These are phyloP conservation scores for Aspergillus ochraceoroseus DNA, from an alignment of 2,329 filamentous ascomycete genomes.

Conservation along the genomic window DNA sequence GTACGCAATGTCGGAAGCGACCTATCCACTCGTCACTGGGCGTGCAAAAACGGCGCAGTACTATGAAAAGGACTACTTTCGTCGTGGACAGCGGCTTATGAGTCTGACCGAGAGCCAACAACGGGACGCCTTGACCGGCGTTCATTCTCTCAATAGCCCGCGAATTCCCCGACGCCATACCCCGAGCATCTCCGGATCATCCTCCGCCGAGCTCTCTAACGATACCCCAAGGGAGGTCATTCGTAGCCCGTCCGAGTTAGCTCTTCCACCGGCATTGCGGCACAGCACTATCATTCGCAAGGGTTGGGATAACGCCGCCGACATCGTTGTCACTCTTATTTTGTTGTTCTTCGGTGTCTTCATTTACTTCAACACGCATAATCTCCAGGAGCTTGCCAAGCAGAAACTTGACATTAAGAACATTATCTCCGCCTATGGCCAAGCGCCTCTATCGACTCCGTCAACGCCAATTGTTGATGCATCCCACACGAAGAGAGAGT, in stretches of 20 bases:
- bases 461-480: slow-evolving; percentile 35
- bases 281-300: slow-evolving; percentile 45
- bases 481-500: slow-evolving; percentile 27
- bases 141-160: slow-evolving; percentile 57
- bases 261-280: slow-evolving; percentile 38
- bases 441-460: slow-evolving; percentile 36
- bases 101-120: slow-evolving; percentile 46
- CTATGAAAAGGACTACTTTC: slow-evolving; percentile 51
- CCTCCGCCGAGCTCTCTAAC: slow-evolving; percentile 33
- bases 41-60: slow-evolving; percentile 56
- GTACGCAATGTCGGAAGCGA: slow-evolving; percentile 85
- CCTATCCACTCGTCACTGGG: slow-evolving; percentile 79
- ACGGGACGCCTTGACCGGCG: slow-evolving; percentile 63
- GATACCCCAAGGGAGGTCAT: slow-evolving; percentile 38
- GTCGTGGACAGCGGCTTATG: slow-evolving; percentile 36
- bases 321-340: slow-evolving; percentile 43
- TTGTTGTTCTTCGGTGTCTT: slow-evolving; percentile 41
- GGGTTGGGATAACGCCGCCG: slow-evolving; percentile 44
- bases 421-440: slow-evolving; percentile 40
- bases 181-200: slow-evolving; percentile 44
- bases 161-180: slow-evolving; percentile 38
- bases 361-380: slow-evolving; percentile 42
- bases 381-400: slow-evolving; percentile 40
- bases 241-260: slow-evolving; percentile 35
- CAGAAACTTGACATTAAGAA: slow-evolving; percentile 46